These are phyloP conservation scores for Ephemerocybe angulata DNA, from an alignment of 768 basidiomycete genomes.

Conservation along the genomic window DNA sequence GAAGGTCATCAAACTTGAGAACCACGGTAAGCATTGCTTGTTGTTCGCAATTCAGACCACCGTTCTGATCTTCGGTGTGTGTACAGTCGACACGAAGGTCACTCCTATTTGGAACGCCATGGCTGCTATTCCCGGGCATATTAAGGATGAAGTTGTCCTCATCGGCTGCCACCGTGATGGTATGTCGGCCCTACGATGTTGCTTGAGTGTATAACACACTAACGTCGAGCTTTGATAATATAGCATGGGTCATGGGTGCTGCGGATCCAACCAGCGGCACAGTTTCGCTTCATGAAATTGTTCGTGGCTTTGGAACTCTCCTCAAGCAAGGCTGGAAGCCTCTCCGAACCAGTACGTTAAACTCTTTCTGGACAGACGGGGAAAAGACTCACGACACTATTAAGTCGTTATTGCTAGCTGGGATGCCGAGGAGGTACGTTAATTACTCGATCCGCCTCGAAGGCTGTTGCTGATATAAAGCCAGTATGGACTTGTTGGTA, in stretches of 20 bases:
- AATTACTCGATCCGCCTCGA: slow-evolving; percentile 13
- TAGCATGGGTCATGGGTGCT: slow-evolving; percentile 51
- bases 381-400: background rate
- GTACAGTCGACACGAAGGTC: slow-evolving; percentile 65
- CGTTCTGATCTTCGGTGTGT: background rate
- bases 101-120: slow-evolving; percentile 91
- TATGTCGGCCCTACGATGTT: slow-evolving; percentile 24
- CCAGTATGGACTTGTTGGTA: slow-evolving; percentile 70
- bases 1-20: slow-evolving; percentile 37
- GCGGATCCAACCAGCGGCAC: slow-evolving; percentile 76
- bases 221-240: background rate
- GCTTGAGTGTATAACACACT: background rate
- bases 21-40: slow-evolving; percentile 39
- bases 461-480: background rate
- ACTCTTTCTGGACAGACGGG: background rate
- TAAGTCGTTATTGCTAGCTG: slow-evolving; percentile 60
- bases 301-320: slow-evolving; percentile 67
- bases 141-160: slow-evolving; percentile 79
- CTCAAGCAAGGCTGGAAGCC: slow-evolving; percentile 78
- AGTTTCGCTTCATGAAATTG: slow-evolving; percentile 66
- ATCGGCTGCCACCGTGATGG: slow-evolving; percentile 86
- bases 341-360: slow-evolving; percentile 36
- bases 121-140: slow-evolving; percentile 76
- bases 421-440: slow-evolving; percentile 64
- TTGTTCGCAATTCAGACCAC: background rate